Base-by-base conservation (phyloP, 2,329 filamentous ascomycete species). In the Cladobotryum mycophilum region DNA sequence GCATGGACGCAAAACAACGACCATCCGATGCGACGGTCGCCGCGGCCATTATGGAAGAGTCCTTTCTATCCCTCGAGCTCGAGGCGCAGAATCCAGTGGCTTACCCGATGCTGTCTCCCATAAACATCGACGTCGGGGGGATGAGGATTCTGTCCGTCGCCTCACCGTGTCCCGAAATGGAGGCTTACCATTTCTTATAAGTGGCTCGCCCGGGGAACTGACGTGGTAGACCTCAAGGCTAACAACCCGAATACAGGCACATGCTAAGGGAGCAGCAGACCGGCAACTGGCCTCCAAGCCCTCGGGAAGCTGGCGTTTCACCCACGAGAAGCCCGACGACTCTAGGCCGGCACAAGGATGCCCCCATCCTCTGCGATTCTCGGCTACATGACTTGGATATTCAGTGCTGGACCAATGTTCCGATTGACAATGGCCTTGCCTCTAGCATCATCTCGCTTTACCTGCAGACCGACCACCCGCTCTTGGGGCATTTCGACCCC, bases 381-480 rank as follows among this genome's bases (percentile, higher is more conserved):
- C 61, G 62, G 11, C 56, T 71, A 1, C 45, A 53, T 3, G 17
- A 56, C 1, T 53, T 70, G 1, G 45, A 63, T 3, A 64, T 71
- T 34, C 25, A 48, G 11, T 59, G 60, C 49, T 68, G 70, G 71
- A 69, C 70, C 13, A 52, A 64, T 22, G 59, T 69, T 5, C 36
- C 52, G 5, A 55, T 71, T 5, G 41, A 57, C 1, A 58, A 64
- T 41, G 57, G 64, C 5, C 51, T 65, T 12, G 64, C 66, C n/a
- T 62, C 61, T 2, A 59, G 56, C 11, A 55, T 59, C 18, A 65
- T 71, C n/a, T 70, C 67, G 2, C 48, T 70, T 2, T 70, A 71
- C 40, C 52, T 70, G 5, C 56, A 61, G 46, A 70, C 67, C 2
- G 69, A 73, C 12, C 66, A 71, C 47, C 67, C 69, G 0, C 56